These are phyloP conservation scores for Euphorbia celastroides DNA, from an alignment of 441 rosid genomes.

Conservation along the genomic window DNA sequence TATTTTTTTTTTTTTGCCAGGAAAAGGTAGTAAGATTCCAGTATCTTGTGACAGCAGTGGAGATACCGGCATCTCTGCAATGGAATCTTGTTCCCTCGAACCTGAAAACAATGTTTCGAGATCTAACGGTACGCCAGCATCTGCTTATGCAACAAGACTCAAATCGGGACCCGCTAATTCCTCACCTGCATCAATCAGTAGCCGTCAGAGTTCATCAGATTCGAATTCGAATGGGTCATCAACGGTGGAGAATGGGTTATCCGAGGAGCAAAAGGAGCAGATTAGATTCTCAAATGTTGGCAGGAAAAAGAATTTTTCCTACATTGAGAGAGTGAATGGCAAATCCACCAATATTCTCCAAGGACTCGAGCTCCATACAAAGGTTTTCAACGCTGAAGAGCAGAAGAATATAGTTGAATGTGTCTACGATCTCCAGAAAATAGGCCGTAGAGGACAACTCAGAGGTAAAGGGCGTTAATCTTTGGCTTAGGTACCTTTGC, in stretches of 20 bases:
- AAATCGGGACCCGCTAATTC: not conserved
- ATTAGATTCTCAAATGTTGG: conserved; percentile 24
- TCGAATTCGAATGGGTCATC: conserved; percentile 14
- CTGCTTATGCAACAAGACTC: not conserved
- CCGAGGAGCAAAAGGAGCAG: conserved; percentile 29
- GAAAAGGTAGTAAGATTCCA: not conserved
- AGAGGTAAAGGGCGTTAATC: too few species aligned
- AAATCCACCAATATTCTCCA: conserved; percentile 27
- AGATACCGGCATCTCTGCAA: not conserved
- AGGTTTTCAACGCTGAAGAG: conserved; percentile 33
- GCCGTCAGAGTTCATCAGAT: conserved; percentile 3
- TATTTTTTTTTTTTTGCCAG: not conserved
- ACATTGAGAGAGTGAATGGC: conserved; percentile 29
- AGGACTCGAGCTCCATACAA: conserved; percentile 40
- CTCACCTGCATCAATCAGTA: conserved; percentile 12
- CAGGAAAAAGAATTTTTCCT: conserved; percentile 25
- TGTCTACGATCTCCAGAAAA: conserved; percentile 26
- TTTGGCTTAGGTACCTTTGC: too few species aligned
- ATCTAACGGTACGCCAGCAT: not conserved
- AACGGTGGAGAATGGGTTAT: conserved; percentile 11
- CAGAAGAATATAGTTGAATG: conserved; percentile 34
- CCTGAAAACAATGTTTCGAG: not conserved
- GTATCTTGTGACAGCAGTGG: not conserved
- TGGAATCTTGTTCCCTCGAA: not conserved
- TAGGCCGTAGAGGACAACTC: conserved; percentile 33